These are phyloP conservation scores for Quercus phellos DNA, from an alignment of 331 rosid species.

Conservation along the genomic window DNA sequence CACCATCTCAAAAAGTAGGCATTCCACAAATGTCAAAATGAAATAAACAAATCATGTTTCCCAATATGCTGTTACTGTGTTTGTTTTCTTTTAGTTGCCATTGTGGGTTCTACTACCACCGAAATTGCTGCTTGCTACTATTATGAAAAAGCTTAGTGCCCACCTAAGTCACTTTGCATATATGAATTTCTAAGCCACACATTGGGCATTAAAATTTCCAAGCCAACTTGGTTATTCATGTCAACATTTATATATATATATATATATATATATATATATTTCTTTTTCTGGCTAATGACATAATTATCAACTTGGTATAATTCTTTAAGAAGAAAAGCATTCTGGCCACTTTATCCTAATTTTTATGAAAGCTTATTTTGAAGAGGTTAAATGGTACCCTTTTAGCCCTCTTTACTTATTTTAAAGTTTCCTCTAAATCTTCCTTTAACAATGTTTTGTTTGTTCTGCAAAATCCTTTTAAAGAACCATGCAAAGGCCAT, in stretches of 20 bases:
- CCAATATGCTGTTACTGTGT: conserved; percentile 22
- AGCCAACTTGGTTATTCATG: conserved; percentile 22
- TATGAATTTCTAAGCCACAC: conserved; percentile 29
- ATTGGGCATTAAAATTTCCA: conserved; percentile 14
- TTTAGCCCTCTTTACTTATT: not conserved
- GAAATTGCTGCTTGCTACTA: conserved; percentile 15
- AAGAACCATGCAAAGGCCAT: not conserved
- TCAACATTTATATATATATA: not conserved
- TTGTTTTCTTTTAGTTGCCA: conserved; percentile 17
- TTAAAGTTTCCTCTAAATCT: not conserved
- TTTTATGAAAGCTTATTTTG: conserved; percentile 13
- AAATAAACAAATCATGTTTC: conserved; percentile 5
- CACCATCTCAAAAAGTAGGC: conserved; percentile 19
- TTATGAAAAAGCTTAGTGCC: conserved; percentile 15
- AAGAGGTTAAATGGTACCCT: not conserved
- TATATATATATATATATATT: not conserved
- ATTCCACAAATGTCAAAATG: conserved; percentile 18
- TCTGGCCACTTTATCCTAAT: conserved; percentile 11
- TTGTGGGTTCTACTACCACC: conserved; percentile 7
- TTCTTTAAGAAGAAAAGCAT: conserved; percentile 9
- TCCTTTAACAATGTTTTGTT: not conserved
- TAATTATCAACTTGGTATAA: conserved; percentile 11
- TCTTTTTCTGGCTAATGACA: conserved; percentile 16
- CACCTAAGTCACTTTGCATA: conserved; percentile 27
- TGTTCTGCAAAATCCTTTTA: not conserved